Evolutionary conservation across 306 rosid genomes (phyloP), one percentile per base, ranked within the genome.

Genomic region (Glycine latifolia): DNA sequence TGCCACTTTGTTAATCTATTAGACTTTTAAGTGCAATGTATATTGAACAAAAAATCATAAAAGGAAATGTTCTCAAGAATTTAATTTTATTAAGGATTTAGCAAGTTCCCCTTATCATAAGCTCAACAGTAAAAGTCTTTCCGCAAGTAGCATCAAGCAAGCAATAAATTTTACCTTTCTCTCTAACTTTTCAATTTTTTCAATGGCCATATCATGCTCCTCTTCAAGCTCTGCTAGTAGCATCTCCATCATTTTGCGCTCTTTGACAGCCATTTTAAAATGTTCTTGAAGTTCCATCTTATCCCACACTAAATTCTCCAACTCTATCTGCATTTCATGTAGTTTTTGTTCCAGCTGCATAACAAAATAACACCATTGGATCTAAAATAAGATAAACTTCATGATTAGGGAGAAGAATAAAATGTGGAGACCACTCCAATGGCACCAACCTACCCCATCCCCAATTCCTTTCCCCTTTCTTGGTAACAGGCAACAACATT

Each of bases 151-250:
- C 43, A 53, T 66, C 39, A 59, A 59, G 39, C 6, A 77, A 71
- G 86, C 31, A 2, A 26, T 26, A 26, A 26, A 26, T 26, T 26
- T 26, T 26, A 95, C 96, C 93, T 93, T 87, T 37, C 85, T 73
- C 79, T 88, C 94, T 71, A 91, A 82, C 81, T 79, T 79, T 56
- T 89, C 88, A 78, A 91, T 88, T 84, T 86, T 89, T 75, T 87
- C 74, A 77, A 87, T 81, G 46, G 94, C 94, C 75, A 89, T 85
- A 65, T 90, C 95, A 60, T 89, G 89, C 76, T 91, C 97, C 75
- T 88, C 90, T 89, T 90, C 97, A 77, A 92, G 90, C 67, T 93
- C 93, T 15, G 87, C 81, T 54, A 93, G 76, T 37, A 90, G 81
- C 71, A 88, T 17, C 75, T 90, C 94, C 93, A 86, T 76, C 91